phyloP scores from a whole-genome alignment of 2,329 filamentous ascomycete genomes.

The Alternaria consortialis region DNA sequence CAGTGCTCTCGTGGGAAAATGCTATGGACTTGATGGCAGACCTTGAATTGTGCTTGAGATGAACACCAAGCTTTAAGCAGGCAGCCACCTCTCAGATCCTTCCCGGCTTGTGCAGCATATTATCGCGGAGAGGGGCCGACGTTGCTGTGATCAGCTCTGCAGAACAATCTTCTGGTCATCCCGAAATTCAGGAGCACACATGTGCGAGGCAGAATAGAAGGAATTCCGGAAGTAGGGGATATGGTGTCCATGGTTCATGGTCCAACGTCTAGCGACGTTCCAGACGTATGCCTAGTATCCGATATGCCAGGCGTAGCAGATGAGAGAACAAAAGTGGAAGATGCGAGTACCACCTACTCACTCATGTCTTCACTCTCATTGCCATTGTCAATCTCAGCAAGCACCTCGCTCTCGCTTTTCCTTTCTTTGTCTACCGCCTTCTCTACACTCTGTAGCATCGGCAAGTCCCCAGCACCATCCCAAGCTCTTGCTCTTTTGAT shows the following conservation, averaged over 20 bases:
- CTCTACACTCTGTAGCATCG: constrained; percentile 32
- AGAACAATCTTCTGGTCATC: neutral
- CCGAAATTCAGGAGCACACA: neutral
- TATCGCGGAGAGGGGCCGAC: neutral
- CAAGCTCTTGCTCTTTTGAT: constrained; percentile 71
- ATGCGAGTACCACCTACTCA: constrained; percentile 13
- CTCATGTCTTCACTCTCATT: constrained; percentile 34
- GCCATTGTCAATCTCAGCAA: constrained; percentile 26
- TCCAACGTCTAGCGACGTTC: neutral
- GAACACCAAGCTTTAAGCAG: neutral
- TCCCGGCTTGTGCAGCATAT: neutral
- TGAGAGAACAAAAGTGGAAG: neutral
- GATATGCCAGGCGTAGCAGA: neutral
- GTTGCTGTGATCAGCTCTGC: neutral
- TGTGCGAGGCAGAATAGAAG: neutral
- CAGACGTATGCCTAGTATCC: neutral
- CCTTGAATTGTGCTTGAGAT: neutral
- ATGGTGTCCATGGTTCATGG: neutral
- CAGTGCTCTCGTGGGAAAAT: neutral
- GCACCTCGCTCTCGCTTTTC: constrained; percentile 25
- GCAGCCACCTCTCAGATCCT: neutral
- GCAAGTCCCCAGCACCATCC: constrained; percentile 20
- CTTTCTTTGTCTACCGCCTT: constrained; percentile 35
- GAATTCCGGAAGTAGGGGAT: neutral
- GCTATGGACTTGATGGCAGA: neutral